Evolutionary conservation across 2,329 filamentous ascomycete genomes (phyloP), one percentile per base, ranked within the genome.

Genomic region (Juglanconis juglandina): DNA sequence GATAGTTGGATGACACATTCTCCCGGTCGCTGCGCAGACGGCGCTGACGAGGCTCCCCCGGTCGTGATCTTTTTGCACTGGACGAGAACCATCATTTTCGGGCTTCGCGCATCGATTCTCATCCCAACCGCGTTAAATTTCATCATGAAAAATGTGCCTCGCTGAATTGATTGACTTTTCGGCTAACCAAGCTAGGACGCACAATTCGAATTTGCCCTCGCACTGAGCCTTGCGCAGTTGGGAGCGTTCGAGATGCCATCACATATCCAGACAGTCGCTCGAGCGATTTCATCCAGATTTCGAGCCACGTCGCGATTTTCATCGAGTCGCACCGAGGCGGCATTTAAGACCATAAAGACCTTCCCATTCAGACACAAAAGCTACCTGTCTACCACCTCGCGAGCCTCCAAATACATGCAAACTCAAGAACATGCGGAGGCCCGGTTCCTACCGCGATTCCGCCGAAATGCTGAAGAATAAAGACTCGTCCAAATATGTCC

Each of bases 1-100:
- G 92, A 96, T 96, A 96, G 92, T 85, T 86, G 86, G 87, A 92
- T 91, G 89, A 82, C 76, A 96, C 91, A 96, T 83, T 72, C 65
- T 33, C 39, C 44, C 35, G 4, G 44, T 50, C 44, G 32, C 42
- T 44, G 35, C 33, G 34, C 41, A 30, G 37, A 50, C 47, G n/a
- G 42, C 13, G 37, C 57, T 56, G 56, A 60, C 49, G 17, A 49
- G 53, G 30, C 32, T 53, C 33, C 5, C 47, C 5, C 47, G 49
- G 51, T 57, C 56, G 54, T 59, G 61, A 57, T 46, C 34, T 46
- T 24, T 24, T 24, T 49, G 52, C 57, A 24, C 44, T 14, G 39
- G 32, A 52, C 8, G 8, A 35, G 17, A 42, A n/a, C 7, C 34
- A 41, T 48, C 33, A 14, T 13, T 41, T 55, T 41, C 32, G 49